Base-by-base conservation (phyloP, 805 yeast genomes). In the Candida nitratophila region DNA sequence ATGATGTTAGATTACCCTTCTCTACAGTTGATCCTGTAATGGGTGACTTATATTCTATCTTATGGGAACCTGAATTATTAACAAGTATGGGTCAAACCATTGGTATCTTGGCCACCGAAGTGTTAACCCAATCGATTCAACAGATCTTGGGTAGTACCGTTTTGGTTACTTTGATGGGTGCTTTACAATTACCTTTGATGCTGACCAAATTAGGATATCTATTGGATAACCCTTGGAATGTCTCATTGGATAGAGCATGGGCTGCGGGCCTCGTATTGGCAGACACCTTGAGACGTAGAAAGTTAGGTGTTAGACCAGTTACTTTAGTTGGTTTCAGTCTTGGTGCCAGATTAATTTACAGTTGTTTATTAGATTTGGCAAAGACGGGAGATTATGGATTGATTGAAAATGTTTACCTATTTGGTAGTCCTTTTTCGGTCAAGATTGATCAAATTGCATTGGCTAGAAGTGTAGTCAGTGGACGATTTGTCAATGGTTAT, bases 21-120 rank as follows among this genome's bases (percentile, higher is more conserved):
- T 86, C 96, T 1, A 93, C 99, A 0, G 86, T 93, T 9, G 99
- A 95, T 58, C 99, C 99, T 0, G 87, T 91, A 0, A 89, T 91
- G 91, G 99, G 99, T 16, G 99, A 93, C 60, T 66, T 93, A 52
- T 86, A 84, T 54, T 88, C 98, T 0, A 70, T 93, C 8, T 68
- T 86, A 40, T 93, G 99, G 99, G 99, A 93, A 63, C 99, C 99
- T 0, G 99, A 93, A 52, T 87, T 93, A 93, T 78, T 93, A 55
- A 83, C 80, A 49, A 85, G 96, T 44, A 88, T 86, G 77, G 99
- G 99, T 59, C 97, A 93, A 63, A 93, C 99, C 0, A 91, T 93
- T 50, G 79, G 80, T 49, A 90, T 93, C 54, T 72, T 93, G 45
- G 99, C 99, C 0, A 85, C 91, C 35, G 99, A 93, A 64, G 91